A percentile compares a stretch with the other conserved stretches of the same genome.
These are phyloP conservation scores for Hyphopichia fennica DNA, from an alignment of 1,139 yeast species.

Conservation along the genomic window DNA sequence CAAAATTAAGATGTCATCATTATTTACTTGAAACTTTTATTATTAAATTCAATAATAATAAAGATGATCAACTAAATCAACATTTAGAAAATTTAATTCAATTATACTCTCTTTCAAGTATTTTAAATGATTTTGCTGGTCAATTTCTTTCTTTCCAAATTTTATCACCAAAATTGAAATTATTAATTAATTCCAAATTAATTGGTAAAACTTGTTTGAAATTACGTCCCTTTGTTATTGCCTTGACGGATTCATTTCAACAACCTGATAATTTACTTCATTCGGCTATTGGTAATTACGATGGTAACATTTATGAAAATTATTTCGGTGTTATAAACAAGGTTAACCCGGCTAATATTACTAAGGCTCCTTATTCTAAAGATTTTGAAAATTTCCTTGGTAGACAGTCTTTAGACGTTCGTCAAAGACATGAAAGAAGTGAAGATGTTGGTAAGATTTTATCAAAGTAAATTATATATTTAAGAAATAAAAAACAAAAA, in stretches of 20 bases:
- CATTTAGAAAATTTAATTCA: constrained; percentile 21
- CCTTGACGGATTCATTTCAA: constrained; percentile 76
- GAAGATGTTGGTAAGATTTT: constrained; percentile 36
- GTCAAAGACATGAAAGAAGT: constrained; percentile 42
- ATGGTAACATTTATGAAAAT: constrained; percentile 77
- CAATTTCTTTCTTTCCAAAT: constrained; percentile 61
- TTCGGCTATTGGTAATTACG: constrained; percentile 72
- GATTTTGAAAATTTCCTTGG: constrained; percentile 44
- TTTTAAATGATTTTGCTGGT: constrained; percentile 69
- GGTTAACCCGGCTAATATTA: constrained; percentile 47
- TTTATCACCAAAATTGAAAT: constrained; percentile 40
- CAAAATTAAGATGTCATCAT: constrained; percentile 25
- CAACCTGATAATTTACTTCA: constrained; percentile 74
- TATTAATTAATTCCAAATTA: constrained; percentile 36
- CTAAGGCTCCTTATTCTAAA: constrained; percentile 54
- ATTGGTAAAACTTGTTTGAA: constrained; percentile 38
- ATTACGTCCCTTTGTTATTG: constrained; percentile 64
- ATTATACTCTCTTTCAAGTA: constrained; percentile 20
- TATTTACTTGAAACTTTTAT: constrained; percentile 24
- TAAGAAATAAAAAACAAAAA: not conserved
- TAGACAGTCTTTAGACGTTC: constrained; percentile 41
- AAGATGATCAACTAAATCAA: constrained; percentile 16
- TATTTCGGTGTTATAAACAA: constrained; percentile 51
- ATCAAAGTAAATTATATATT: constrained; percentile 19
- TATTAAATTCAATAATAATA: constrained; percentile 14